Conservation (phyloP, 495 filamentous ascomycete genomes). For the Daldinia caldariorum region DNA sequence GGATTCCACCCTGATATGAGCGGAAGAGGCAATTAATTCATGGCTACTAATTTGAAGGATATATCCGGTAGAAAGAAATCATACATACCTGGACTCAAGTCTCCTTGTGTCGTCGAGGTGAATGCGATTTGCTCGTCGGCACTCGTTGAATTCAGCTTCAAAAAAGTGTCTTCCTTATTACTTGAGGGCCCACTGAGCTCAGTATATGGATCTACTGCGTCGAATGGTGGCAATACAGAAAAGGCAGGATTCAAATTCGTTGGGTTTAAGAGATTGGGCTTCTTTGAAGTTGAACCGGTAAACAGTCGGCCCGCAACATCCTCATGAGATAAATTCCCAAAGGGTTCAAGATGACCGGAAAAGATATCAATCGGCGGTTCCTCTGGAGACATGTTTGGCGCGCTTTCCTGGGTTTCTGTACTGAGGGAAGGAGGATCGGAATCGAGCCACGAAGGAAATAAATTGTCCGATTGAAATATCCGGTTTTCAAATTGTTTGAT, state of each 20-base stretch:
- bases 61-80: neutral
- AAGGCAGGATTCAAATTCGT: no score
- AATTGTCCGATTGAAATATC: neutral
- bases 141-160: neutral
- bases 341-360: neutral
- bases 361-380: neutral
- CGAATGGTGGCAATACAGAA: no score
- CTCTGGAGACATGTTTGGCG: neutral
- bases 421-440: neutral
- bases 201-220: no score
- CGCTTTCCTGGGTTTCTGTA: neutral
- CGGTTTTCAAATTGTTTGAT: neutral
- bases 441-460: neutral
- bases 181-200: no score
- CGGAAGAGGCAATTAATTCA: neutral
- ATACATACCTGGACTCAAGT: neutral
- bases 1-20: neutral
- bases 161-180: no score
- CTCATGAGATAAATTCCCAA: neutral
- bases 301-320: neutral
- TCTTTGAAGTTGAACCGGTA: neutral
- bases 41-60: neutral
- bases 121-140: neutral
- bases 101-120: neutral
- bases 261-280: no score